A percentile compares a stretch with the other conserved stretches of the same genome.
phyloP scores from a whole-genome alignment of 2,329 filamentous ascomycete species.

The Trichoderma koningiopsis region DNA sequence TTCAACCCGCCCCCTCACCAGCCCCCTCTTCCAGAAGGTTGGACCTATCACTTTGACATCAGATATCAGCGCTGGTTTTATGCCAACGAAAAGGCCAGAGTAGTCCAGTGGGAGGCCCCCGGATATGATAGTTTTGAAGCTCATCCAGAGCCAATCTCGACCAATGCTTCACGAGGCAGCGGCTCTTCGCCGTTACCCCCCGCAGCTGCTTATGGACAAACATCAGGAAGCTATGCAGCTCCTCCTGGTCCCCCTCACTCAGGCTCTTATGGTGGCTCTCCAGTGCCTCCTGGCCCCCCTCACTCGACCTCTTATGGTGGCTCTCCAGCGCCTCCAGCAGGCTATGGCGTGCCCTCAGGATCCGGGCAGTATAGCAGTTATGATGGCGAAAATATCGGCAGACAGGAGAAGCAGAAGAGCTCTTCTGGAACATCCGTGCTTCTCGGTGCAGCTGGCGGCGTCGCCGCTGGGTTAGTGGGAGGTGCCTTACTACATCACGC shows the following conservation, averaged over 20 bases:
- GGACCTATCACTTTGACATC: constrained; percentile 65
- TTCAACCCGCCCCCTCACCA: constrained; percentile 42
- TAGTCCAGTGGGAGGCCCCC: constrained; percentile 66
- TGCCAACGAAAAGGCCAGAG: constrained; percentile 61
- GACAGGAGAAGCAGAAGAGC: constrained; percentile 36
- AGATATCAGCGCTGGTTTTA: constrained; percentile 66
- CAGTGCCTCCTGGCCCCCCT: not conserved
- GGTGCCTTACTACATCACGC: constrained; percentile 61
- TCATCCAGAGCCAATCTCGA: constrained; percentile 27
- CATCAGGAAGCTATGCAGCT: constrained; percentile 12
- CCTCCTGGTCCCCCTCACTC: not conserved
- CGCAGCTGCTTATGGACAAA: not conserved
- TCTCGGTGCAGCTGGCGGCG: constrained; percentile 60
- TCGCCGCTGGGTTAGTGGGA: constrained; percentile 59
- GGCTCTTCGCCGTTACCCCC: constrained; percentile 21
- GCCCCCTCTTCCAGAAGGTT: constrained; percentile 61
- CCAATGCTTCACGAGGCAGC: constrained; percentile 32
- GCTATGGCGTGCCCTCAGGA: not conserved
- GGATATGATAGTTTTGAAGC: constrained; percentile 25
- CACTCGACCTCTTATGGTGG: not conserved
- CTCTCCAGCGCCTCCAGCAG: constrained; percentile 24
- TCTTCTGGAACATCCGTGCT: constrained; percentile 56
- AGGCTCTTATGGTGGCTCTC: not conserved
- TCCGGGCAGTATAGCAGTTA: not conserved
- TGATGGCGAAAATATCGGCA: not conserved